Evolutionary conservation across 1,139 yeast species (phyloP).

Genomic region (Sugiyamaella castrensis): DNA sequence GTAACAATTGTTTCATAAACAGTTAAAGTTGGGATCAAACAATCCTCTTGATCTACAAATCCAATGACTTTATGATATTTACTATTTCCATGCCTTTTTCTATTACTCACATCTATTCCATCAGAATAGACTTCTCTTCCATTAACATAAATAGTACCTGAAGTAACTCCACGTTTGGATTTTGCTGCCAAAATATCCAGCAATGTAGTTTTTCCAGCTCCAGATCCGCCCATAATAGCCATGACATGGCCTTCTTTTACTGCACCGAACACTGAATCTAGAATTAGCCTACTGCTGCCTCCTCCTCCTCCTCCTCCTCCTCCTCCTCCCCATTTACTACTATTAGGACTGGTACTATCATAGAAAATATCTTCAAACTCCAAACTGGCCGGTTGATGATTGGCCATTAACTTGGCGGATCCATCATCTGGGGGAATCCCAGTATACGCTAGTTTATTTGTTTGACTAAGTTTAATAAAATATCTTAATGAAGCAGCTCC

Average conservation of each 20-base stretch:
- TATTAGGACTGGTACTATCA: conserved; percentile 14
- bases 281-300: conserved; percentile 37
- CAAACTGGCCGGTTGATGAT: conserved; percentile 71
- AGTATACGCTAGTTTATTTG: conserved; percentile 27
- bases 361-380: conserved; percentile 74
- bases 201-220: conserved; percentile 95
- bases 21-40: conserved; percentile 83
- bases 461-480: conserved; percentile 30
- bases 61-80: conserved; percentile 73
- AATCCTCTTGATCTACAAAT: conserved; percentile 97
- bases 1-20: conserved; percentile 93
- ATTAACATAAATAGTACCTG: conserved; percentile 70
- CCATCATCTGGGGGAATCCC: conserved; percentile 39
- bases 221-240: conserved; percentile 98
- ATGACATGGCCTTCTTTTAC: conserved; percentile 85
- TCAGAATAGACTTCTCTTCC: conserved; percentile 44
- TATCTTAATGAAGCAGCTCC: conserved; percentile 46
- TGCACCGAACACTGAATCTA: conserved; percentile 64
- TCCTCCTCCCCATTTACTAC: conserved; percentile 47
- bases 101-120: conserved; percentile 12
- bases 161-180: conserved; percentile 66
- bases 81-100: conserved; percentile 16
- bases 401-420: conserved; percentile 38
- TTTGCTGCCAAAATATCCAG: conserved; percentile 88
- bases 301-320: conserved; percentile 20